phyloP scores from a whole-genome alignment of 352 stramenopile genomes.

The Phytopythium vexans region DNA sequence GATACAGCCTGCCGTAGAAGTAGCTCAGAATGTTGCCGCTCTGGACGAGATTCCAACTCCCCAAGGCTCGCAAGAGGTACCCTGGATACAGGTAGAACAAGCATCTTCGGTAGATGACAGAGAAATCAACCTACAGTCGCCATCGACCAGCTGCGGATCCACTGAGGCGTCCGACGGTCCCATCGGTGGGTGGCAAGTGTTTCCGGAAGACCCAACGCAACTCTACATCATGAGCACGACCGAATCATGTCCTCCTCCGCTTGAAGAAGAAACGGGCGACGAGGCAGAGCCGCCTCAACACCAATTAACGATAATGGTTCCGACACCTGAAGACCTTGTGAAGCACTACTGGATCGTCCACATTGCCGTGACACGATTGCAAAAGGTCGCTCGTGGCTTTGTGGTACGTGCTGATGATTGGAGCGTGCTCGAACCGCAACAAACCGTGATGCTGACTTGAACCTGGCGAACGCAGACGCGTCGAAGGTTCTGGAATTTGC shows the following conservation, averaged over 20 bases:
- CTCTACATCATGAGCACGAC: constrained; percentile 2
- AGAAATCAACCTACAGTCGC: background rate
- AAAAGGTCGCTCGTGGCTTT: constrained; percentile 2
- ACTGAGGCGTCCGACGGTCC: constrained; percentile 3
- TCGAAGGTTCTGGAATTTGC: constrained; percentile 32
- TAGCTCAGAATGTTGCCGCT: too few relatives aligned
- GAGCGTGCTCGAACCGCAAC: too few relatives aligned
- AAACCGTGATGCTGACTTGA: too few relatives aligned
- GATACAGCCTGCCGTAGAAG: too few relatives aligned
- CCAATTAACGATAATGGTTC: too few relatives aligned
- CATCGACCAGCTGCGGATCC: background rate
- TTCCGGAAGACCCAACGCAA: constrained; percentile 2
- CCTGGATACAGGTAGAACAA: background rate
- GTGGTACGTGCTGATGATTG: background rate
- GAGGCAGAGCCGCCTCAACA: too few relatives aligned
- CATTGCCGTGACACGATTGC: background rate
- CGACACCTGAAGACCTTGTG: background rate
- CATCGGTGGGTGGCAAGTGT: constrained; percentile 1
- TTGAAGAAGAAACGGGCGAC: background rate
- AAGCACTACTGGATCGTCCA: constrained; percentile 2
- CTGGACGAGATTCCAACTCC: too few relatives aligned
- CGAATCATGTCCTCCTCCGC: constrained; percentile 2
- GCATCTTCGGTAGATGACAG: background rate
- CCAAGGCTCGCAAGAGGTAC: too few relatives aligned
- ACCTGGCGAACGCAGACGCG: constrained; percentile 19